phyloP scores from a whole-genome alignment of 2,329 filamentous ascomycete species.

The Aciculosporium take region DNA sequence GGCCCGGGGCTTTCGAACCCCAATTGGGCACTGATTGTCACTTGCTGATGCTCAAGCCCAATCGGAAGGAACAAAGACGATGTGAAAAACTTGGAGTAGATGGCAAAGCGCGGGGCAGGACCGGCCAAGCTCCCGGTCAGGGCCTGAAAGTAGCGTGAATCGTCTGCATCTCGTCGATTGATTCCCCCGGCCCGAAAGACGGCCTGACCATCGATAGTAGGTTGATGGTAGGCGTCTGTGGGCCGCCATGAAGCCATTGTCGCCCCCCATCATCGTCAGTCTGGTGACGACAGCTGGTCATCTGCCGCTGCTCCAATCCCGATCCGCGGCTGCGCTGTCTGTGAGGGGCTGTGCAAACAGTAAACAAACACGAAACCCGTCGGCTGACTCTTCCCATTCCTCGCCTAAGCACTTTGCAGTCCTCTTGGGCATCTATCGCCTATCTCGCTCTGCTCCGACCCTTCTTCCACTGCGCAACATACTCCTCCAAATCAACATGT shows the following conservation, averaged over 20 bases:
- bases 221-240: too few species aligned
- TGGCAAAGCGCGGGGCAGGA: background rate
- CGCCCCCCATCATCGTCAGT: too few species aligned
- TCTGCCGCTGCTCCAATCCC: background rate
- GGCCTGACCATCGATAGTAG: too few species aligned
- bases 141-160: too few species aligned
- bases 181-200: too few species aligned
- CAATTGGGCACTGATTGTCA: background rate
- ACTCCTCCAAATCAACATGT: constrained; percentile 37
- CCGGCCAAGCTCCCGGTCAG: background rate
- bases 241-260: too few species aligned
- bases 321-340: background rate
- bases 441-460: constrained; percentile 5
- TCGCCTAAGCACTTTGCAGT: background rate
- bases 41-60: background rate
- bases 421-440: background rate
- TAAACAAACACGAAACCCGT: background rate
- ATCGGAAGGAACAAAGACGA: background rate
- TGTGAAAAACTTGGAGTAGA: background rate
- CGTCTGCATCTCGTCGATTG: too few species aligned
- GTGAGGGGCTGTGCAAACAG: background rate
- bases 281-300: too few species aligned
- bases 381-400: too few species aligned
- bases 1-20: background rate
- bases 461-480: constrained; percentile 21